Evolutionary conservation across 228 moss, liverwort and hornwort species (phyloP).

Genomic region (Sphagnum magellanicum): DNA sequence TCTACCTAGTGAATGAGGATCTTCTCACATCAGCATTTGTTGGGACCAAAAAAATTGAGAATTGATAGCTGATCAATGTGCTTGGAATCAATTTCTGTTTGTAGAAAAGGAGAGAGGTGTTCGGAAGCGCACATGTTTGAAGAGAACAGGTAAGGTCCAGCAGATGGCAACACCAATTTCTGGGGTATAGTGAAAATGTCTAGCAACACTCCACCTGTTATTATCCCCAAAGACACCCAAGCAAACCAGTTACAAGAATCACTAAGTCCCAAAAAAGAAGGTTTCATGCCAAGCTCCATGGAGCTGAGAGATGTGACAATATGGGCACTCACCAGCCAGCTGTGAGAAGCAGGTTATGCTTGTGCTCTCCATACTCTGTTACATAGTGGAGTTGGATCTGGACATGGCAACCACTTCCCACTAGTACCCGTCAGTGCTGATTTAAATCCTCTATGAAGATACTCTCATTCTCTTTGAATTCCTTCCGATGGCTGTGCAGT

Average conservation of each 20-base stretch:
- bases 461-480: not conserved
- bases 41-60: no score
- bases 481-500: not conserved
- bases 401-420: not conserved
- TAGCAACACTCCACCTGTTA: slow-evolving; percentile 76
- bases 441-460: not conserved
- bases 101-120: no score
- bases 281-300: not conserved
- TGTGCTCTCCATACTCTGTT: slow-evolving; percentile 36
- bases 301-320: not conserved
- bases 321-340: slow-evolving; percentile 65
- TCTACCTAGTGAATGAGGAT: no score
- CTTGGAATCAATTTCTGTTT: no score
- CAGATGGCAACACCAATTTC: slow-evolving; percentile 69
- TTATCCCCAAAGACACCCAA: not conserved
- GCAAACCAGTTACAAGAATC: not conserved
- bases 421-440: not conserved
- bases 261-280: not conserved
- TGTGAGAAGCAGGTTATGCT: slow-evolving; percentile 56
- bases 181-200: slow-evolving; percentile 69
- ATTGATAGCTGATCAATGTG: no score
- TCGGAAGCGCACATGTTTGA: slow-evolving; percentile 34
- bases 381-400: slow-evolving; percentile 36
- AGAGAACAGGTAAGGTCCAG: slow-evolving; percentile 70
- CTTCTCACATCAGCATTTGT: no score